phyloP scores from a whole-genome alignment of 345 rosid species.

The Populus pruinosa region DNA sequence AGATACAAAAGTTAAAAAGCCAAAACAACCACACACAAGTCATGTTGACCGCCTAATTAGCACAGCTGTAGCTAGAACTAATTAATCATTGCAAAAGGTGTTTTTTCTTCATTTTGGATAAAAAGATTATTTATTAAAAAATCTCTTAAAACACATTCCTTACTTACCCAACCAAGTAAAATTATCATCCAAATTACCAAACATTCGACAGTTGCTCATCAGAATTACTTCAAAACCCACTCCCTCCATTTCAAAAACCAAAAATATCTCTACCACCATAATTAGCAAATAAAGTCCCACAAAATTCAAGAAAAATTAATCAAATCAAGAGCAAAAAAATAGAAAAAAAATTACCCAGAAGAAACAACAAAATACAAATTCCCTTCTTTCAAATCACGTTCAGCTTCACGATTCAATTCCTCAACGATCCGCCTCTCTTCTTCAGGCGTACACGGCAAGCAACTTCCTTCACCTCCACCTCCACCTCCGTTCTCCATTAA shows the following conservation, averaged over 20 bases:
- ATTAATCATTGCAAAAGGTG: not conserved
- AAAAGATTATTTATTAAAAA: not conserved
- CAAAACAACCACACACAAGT: no score
- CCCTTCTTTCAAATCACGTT: constrained; percentile 58
- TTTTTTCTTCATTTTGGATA: not conserved
- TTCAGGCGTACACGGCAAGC: constrained; percentile 53
- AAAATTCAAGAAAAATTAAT: not conserved
- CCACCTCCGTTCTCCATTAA: constrained; percentile 50
- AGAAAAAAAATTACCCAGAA: constrained; percentile 39
- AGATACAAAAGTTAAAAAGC: not conserved
- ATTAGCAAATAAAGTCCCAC: not conserved
- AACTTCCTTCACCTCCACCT: constrained; percentile 44
- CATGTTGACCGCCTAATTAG: no score
- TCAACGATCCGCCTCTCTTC: constrained; percentile 66
- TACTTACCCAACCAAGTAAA: not conserved
- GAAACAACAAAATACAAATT: constrained; percentile 75
- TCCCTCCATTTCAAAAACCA: no score
- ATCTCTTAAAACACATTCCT: not conserved
- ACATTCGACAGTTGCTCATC: not conserved
- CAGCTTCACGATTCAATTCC: constrained; percentile 54
- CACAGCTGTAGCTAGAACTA: not conserved
- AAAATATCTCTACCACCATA: not conserved
- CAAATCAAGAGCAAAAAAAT: not conserved
- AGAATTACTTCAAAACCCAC: not conserved
- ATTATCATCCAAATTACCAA: not conserved